Percentiles rank a stretch among this genome's conserved stretches.
These are phyloP conservation scores for Rhododendron simsii DNA, from an alignment of 148 eudicot species.

Conservation along the genomic window DNA sequence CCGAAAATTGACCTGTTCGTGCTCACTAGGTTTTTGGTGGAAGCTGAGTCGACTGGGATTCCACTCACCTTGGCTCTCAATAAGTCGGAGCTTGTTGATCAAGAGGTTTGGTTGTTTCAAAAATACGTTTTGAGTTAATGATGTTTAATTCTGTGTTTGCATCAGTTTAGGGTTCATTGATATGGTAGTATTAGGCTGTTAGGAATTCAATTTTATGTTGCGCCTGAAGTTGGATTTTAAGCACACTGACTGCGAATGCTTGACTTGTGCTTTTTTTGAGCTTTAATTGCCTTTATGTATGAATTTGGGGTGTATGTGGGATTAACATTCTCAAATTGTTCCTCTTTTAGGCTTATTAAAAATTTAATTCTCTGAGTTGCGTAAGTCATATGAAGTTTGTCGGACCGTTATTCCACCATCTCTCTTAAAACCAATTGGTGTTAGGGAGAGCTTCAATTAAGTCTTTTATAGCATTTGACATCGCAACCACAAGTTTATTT, in stretches of 20 bases:
- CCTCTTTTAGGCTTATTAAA: not conserved
- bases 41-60: conserved; percentile 79
- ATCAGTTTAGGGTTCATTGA: not conserved
- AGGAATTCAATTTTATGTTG: not conserved
- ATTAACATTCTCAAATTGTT: not conserved
- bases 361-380: not conserved
- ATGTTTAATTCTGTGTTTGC: not conserved
- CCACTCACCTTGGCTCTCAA: conserved; percentile 75
- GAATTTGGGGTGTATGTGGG: not conserved
- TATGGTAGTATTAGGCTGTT: not conserved
- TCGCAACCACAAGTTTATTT: too few relatives aligned
- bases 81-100: conserved; percentile 70
- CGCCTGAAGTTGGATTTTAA: not conserved
- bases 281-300: not conserved
- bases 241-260: not conserved
- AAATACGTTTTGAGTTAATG: not conserved
- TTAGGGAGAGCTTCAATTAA: not conserved
- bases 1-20: conserved; percentile 65
- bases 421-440: not conserved
- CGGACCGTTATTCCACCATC: not conserved
- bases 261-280: not conserved
- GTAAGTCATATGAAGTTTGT: not conserved
- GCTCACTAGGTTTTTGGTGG: conserved; percentile 83
- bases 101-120: conserved; percentile 40
- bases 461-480: too few relatives aligned